Conservation (phyloP, 371 early-diverging fungal genomes). For the Rhizopus microsporus region DNA sequence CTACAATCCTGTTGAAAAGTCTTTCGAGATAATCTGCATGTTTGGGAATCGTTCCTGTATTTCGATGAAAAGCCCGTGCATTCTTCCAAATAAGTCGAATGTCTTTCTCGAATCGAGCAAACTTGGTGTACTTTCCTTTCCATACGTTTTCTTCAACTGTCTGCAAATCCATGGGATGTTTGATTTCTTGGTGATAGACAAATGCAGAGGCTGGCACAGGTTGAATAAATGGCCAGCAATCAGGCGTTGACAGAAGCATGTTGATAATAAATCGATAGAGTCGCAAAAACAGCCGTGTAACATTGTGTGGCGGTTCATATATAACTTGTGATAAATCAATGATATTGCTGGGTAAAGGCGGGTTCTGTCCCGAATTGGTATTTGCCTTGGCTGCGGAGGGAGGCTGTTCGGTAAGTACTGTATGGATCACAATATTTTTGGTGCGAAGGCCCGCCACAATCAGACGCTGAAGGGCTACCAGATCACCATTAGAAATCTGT, state of each 20-base stretch:
- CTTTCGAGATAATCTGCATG: constrained; percentile 40
- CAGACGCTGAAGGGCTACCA: constrained; percentile 43
- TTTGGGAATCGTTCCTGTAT: constrained; percentile 39
- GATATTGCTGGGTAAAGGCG: not conserved
- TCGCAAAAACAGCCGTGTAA: constrained; percentile 43
- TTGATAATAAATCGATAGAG: constrained; percentile 49
- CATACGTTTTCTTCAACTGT: constrained; percentile 47
- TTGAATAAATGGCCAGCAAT: constrained; percentile 51
- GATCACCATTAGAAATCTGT: constrained; percentile 50
- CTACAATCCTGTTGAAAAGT: constrained; percentile 39
- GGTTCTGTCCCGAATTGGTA: not conserved
- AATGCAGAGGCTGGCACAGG: constrained; percentile 41
- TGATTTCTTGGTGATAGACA: constrained; percentile 42
- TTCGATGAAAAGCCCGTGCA: constrained; percentile 41
- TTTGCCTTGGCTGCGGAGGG: not conserved
- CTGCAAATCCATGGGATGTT: constrained; percentile 44
- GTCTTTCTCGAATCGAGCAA: constrained; percentile 48
- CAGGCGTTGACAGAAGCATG: constrained; percentile 44
- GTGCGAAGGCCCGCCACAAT: constrained; percentile 40
- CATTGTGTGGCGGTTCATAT: constrained; percentile 39
- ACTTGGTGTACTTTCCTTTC: constrained; percentile 43
- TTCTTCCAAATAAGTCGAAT: constrained; percentile 48
- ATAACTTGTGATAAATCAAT: constrained; percentile 31
- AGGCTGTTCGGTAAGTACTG: constrained; percentile 18
- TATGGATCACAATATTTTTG: constrained; percentile 41